These are phyloP conservation scores for Pezicula neosporulosa DNA, from an alignment of 2,329 filamentous ascomycete species.

Conservation along the genomic window DNA sequence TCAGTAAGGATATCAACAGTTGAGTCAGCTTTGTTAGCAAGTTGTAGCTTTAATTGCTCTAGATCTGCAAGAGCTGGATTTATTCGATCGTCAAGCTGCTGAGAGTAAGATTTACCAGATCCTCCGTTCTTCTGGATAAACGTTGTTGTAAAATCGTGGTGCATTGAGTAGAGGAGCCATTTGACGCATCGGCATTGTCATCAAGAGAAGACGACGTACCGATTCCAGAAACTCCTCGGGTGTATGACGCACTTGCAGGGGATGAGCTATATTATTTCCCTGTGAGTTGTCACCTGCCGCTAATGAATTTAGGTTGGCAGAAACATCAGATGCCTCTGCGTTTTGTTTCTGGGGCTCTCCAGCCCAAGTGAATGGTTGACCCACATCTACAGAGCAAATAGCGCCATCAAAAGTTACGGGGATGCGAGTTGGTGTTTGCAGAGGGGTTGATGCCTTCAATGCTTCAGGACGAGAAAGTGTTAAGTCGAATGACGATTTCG, in stretches of 20 bases:
- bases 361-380: background rate
- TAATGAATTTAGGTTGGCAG: too few relatives aligned
- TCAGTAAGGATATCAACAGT: constrained; percentile 42
- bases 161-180: background rate
- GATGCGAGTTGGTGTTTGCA: background rate
- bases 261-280: too few relatives aligned
- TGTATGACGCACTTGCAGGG: too few relatives aligned
- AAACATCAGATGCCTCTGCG: too few relatives aligned
- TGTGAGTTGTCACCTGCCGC: too few relatives aligned
- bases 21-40: constrained; percentile 40
- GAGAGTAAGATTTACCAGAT: constrained; percentile 38
- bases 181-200: too few relatives aligned
- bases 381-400: background rate
- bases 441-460: background rate
- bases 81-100: constrained; percentile 49
- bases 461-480: background rate
- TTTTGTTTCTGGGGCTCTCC: too few relatives aligned
- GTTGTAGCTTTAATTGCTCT: constrained; percentile 30
- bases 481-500: background rate
- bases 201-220: too few relatives aligned
- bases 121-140: constrained; percentile 5
- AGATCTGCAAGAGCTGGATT: constrained; percentile 31
- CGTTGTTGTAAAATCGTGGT: background rate
- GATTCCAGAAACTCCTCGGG: too few relatives aligned
- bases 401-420: too few relatives aligned